Evolutionary conservation across 2,329 filamentous ascomycete species (phyloP), one percentile per base, ranked within the genome.

Genomic region (Aspergillus japonicus): DNA sequence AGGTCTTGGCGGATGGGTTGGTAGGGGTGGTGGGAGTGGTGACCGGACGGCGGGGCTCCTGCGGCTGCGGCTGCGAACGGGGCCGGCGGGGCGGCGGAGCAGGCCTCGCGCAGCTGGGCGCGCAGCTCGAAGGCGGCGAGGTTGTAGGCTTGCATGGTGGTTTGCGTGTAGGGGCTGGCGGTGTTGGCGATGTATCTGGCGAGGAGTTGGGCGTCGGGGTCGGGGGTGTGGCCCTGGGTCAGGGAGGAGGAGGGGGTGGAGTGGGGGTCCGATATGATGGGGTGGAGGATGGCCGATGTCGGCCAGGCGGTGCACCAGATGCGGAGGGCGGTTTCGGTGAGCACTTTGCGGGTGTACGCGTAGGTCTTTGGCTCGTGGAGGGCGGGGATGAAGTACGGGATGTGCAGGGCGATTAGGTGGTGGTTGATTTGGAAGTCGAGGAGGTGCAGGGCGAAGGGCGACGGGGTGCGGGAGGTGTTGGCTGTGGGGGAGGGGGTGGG

Each of bases 261-360:
- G 77, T 76, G 47, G 73, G 78, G 10, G 66, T 64, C 0, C 31
- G 31, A 12, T 74, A 66, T 1, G 83, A 66, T 2, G 80, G 76
- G 1, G 66, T 52, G 1, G 85, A 49, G 60, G 12, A 64, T 54
- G 5, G 64, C 47, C n/a, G 73, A 57, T 0, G 65, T 55, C 1
- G 75, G 77, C 47, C 73, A 78, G 0, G 71, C 70, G 0, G 75
- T 65, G 39, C 68, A 71, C 78, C 81, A 85, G 1, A 82, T 68
- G 49, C 80, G 82, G 14, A 83, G 71, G 0, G 80, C 75, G 0
- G 75, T 75, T 6, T 87, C 84, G 5, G 83, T 63, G 0, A 80
- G 73, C 0, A 80, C 76, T 48, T 80, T 82, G 1, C 81, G 71
- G 0, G 84, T 84, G 60, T 79, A 85, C 0, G 82, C 81, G 21